Base-by-base conservation (phyloP, 225 moss, liverwort and hornwort genomes). In the Polytrichum formosum region DNA sequence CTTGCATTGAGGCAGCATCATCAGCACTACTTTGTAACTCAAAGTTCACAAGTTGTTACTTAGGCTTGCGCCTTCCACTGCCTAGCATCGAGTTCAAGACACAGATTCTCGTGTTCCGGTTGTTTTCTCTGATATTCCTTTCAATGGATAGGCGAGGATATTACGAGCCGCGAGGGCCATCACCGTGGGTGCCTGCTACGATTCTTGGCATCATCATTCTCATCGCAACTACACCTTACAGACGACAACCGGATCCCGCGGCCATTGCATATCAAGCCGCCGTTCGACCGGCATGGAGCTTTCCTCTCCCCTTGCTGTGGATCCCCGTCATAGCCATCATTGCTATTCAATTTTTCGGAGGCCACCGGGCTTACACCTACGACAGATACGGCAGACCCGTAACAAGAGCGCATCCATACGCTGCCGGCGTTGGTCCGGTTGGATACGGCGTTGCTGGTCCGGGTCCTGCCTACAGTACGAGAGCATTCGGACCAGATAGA, bases 231-330 rank as follows among this genome's bases (percentile, higher is more conserved):
- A 79, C 84, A 68, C 84, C 87, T 0, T 84, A 55, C 72, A 70
- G 80, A 33, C 63, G 28, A 69, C 63, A 7, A 6, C 69, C 81
- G 5, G 79, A 74, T 25, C 35, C 79, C 1, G 46, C 35, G 35
- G 70, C 81, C 72, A 29, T 77, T 59, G 84, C 81, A 8, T 84
- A 87, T 63, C 73, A 61, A 7, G 60, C 83, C 18, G 60, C 83
- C 10, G 31, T 8, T 28, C 64, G 75, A 0, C 67, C 26, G 26
- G 0, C 64, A 17, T 28, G 72, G n/a, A 19, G 62, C 67, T 63
- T 82, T 10, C 84, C 87, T 19, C 18, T 84, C 1, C 67, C 75
- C 4, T 64, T 84, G 6, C 69, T 87, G 29, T 87, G 83, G 87
- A 70, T 87, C 17, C 77, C 81, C 5, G 35, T 87, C 1, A 26